Conservation (phyloP, 495 filamentous ascomycete genomes). For the Aspergillus homomorphus region DNA sequence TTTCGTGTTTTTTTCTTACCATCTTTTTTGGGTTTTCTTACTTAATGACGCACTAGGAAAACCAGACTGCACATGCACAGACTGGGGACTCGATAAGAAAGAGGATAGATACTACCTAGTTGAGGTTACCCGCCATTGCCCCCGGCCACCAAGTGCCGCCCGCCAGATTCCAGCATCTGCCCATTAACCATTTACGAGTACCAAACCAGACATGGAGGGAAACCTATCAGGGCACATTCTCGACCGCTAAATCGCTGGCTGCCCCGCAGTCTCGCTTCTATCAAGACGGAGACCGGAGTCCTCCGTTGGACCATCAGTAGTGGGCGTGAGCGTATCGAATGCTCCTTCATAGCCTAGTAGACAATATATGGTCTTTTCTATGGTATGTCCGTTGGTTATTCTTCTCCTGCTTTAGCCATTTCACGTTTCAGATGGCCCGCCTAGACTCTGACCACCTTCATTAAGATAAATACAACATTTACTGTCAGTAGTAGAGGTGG, state of each 20-base stretch:
- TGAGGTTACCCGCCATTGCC: neutral
- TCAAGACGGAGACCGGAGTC: neutral
- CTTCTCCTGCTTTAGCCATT: too few relatives aligned
- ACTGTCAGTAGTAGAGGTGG: too few relatives aligned
- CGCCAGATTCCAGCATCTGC: neutral
- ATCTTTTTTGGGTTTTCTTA: neutral
- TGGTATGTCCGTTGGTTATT: too few relatives aligned
- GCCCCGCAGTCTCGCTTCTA: neutral
- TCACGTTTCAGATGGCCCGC: too few relatives aligned
- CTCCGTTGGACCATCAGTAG: neutral
- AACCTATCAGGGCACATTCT: neutral
- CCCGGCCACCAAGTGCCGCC: neutral
- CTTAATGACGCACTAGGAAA: neutral
- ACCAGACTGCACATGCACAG: neutral
- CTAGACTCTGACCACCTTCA: too few relatives aligned
- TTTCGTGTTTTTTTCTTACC: neutral
- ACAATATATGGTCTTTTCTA: too few relatives aligned
- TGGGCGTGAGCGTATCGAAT: too few relatives aligned
- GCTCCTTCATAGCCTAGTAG: too few relatives aligned
- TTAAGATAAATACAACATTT: too few relatives aligned
- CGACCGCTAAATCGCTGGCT: neutral
- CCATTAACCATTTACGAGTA: neutral
- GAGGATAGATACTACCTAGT: neutral
- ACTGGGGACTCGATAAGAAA: neutral
- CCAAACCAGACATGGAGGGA: neutral